Evolutionary conservation across 805 yeast genomes (phyloP), one percentile per base, ranked within the genome.

Genomic region (Yarrowia osloensis): DNA sequence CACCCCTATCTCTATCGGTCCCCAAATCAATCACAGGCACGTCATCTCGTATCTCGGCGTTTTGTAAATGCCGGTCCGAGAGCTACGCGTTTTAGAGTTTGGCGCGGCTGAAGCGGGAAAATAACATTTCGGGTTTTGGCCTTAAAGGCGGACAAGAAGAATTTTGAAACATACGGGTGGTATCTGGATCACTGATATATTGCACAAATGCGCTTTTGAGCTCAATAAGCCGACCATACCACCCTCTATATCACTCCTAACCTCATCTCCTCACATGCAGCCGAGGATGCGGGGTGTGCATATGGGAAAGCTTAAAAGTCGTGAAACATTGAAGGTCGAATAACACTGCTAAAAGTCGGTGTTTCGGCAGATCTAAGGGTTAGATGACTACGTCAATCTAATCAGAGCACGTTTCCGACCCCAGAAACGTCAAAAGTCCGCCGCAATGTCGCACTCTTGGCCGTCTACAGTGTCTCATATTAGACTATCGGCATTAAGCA

Each of bases 21-120:
- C 15, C 4, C 15, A 12, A 12, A 35, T 33, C 44, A 40, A 40
- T 40, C 44, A 40, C 44, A 40, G 44, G 44, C 44, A 40, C 44
- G 44, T 19, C 49, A 50, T 22, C 40, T 50, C 57, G 57, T 22
- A 50, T 22, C 19, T 21, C 57, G 57, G 57, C 28, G 28, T 22
- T 50, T 19, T 13, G 5, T 15, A 15, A 50, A 8, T 9, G 40
- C 57, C 57, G 57, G 4, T 21, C 57, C 57, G 57, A 33, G 17
- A 50, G 29, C 40, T 50, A 28, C 40, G 40, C 24, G 39, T 33
- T 33, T 33, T 50, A 50, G 15, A 17, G 29, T 50, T 50, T 17
- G 28, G 40, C 55, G 17, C 57, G 57, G 57, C 57, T 50, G 57
- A 50, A 5, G 13, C 5, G 11, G 22, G 19, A 17, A 8, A 47